Base-by-base conservation (phyloP, 495 filamentous ascomycete genomes). In the Trichoderma gamsii region DNA sequence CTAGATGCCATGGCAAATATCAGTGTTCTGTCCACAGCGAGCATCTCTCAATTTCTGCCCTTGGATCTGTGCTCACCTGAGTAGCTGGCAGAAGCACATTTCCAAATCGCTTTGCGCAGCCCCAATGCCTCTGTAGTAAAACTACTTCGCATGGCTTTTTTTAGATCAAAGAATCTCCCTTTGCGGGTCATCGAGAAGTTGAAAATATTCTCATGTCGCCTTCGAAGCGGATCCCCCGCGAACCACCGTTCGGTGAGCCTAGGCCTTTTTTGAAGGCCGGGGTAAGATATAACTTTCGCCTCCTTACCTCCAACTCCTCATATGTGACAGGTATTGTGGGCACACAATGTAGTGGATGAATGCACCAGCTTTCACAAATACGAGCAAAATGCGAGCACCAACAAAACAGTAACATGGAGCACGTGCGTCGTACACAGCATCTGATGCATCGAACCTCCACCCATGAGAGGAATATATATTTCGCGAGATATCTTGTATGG, bases 231-330 rank as follows among this genome's bases (percentile, higher is more conserved):
- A 52, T 25, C 49, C 49, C 49, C 49, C 49, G 21, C 49, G 49
- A 52, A 52, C 49, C 49, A 52, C 49, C 49, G 49, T 52, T 52
- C 49, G 49, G 49, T 52, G 49, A 52, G 49, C n/a, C 49, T 52
- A 52, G 49, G n/a, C 49, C n/a, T 6, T 52, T 21, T 52, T 9
- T 52, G 49, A 9, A 23, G 18, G 18, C 49, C 16, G 49, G 49
- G 49, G 49, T 52, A 18, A 21, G 49, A 23, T 52, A 52, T 52
- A 52, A 21, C 49, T 21, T 52, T 52, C 49, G 49, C 49, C 49
- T 23, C 49, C 49, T 16, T n/a, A 7, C 49, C 21, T 23, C 49
- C 4, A 21, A 52, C 49, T 52, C 49, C 49, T n/a, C 49, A 23
- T 23, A 52, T 52, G 25, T 52, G 49, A 52, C 49, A 52, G 49